Conservation (phyloP, 1,284 basidiomycete genomes). For the Ustilago hordei region DNA sequence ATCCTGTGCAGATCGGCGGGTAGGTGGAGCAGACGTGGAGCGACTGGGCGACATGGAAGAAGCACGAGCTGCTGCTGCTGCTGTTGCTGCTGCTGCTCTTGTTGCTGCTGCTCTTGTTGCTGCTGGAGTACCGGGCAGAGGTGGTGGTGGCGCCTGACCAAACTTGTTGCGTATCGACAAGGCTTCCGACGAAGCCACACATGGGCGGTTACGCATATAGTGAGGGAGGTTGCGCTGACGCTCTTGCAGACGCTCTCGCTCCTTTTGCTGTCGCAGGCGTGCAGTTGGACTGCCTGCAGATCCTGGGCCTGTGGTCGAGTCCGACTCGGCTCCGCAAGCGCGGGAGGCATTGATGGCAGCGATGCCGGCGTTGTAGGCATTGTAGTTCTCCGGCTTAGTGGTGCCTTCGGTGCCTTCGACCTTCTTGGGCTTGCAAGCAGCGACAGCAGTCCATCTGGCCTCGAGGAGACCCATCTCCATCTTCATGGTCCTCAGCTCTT, state of each 20-base stretch:
- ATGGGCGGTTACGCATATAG: conserved; percentile 37
- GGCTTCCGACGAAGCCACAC: conserved; percentile 23
- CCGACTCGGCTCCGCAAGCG: conserved; percentile 44
- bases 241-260: conserved; percentile 46
- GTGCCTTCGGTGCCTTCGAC: conserved; percentile 45
- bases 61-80: conserved; percentile 7
- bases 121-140: conserved; percentile 34
- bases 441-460: conserved; percentile 63
- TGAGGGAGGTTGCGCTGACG: conserved; percentile 46
- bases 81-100: too few species aligned
- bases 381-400: conserved; percentile 41
- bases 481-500: conserved; percentile 65
- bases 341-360: conserved; percentile 45
- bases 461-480: conserved; percentile 67
- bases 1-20: conserved; percentile 4
- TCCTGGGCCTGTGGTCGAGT: conserved; percentile 39
- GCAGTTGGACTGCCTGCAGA: conserved; percentile 34
- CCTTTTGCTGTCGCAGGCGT: conserved; percentile 46
- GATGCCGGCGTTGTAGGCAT: conserved; percentile 52
- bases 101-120: too few species aligned
- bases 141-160: conserved; percentile 48
- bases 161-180: conserved; percentile 53
- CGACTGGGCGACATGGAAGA: conserved; percentile 29
- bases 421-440: conserved; percentile 56
- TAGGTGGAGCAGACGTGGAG: conserved; percentile 36